These are phyloP conservation scores for Melampsora americana DNA, from an alignment of 1,284 basidiomycete genomes.

Conservation along the genomic window DNA sequence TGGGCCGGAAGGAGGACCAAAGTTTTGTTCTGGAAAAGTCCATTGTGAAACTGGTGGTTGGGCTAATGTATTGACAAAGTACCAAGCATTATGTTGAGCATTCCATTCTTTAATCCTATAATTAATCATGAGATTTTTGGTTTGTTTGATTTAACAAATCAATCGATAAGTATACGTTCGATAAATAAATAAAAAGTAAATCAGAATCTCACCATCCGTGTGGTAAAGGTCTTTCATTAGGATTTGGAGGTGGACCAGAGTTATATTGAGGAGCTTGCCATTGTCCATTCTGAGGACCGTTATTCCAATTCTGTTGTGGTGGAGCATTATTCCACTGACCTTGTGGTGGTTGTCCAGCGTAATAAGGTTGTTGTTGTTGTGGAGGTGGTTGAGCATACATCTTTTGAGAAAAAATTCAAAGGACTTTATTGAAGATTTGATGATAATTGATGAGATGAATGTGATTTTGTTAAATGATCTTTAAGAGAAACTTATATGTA, in stretches of 20 bases:
- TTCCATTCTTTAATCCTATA: conserved; percentile 53
- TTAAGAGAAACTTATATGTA: too few species aligned
- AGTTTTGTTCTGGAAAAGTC: conserved; percentile 48
- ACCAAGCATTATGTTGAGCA: conserved; percentile 50
- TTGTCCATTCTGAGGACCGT: conserved; percentile 1
- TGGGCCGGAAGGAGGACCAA: background rate
- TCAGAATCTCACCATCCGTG: conserved; percentile 17
- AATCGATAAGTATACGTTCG: background rate
- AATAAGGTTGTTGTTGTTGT: background rate
- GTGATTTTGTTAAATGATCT: too few species aligned
- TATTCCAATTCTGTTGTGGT: background rate
- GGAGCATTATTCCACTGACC: background rate
- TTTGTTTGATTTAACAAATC: background rate
- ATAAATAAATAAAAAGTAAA: background rate
- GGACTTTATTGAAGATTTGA: background rate
- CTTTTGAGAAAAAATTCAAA: background rate
- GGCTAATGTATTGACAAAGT: conserved; percentile 52
- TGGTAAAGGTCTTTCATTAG: conserved; percentile 5
- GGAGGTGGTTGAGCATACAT: conserved; percentile 2
- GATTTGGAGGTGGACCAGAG: background rate
- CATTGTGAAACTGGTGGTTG: conserved; percentile 52
- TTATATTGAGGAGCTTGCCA: background rate
- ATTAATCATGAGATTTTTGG: conserved; percentile 25
- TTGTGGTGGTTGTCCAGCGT: background rate
- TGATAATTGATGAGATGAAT: too few species aligned